A percentile compares a stretch with the other conserved stretches of the same genome.
phyloP scores from a whole-genome alignment of 1,139 yeast genomes.

The Geotrichum klebahnii region DNA sequence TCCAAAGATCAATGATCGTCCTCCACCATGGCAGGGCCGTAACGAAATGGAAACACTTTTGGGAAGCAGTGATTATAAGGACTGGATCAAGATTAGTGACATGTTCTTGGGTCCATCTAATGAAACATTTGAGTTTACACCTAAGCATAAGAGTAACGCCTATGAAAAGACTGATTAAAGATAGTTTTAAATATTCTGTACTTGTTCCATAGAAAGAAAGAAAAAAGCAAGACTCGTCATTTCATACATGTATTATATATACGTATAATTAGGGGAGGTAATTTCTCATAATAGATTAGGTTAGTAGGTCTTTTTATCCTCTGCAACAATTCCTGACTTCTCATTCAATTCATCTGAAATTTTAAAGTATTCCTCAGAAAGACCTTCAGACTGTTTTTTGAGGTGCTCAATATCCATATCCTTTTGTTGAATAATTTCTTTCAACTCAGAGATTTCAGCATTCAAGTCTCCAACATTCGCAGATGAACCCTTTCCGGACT shows the following conservation, averaged over 20 bases:
- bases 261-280: too few relatives aligned
- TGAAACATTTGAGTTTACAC: constrained; percentile 70
- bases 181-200: background rate
- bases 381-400: constrained; percentile 66
- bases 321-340: constrained; percentile 26
- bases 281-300: constrained; percentile 2
- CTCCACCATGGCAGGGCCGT: constrained; percentile 93
- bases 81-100: constrained; percentile 96
- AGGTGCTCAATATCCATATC: constrained; percentile 61
- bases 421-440: constrained; percentile 53
- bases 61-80: constrained; percentile 79
- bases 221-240: background rate
- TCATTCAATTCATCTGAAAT: constrained; percentile 43
- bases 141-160: constrained; percentile 92
- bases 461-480: constrained; percentile 20
- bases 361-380: constrained; percentile 60
- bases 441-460: constrained; percentile 47
- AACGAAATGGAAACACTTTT: constrained; percentile 85
- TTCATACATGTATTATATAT: too few relatives aligned
- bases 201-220: background rate
- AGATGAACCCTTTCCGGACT: constrained; percentile 24
- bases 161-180: constrained; percentile 40
- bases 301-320: constrained; percentile 36
- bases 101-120: constrained; percentile 88
- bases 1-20: constrained; percentile 85